These are phyloP conservation scores for Ephemerocybe angulata DNA, from an alignment of 768 basidiomycete species.

Conservation along the genomic window DNA sequence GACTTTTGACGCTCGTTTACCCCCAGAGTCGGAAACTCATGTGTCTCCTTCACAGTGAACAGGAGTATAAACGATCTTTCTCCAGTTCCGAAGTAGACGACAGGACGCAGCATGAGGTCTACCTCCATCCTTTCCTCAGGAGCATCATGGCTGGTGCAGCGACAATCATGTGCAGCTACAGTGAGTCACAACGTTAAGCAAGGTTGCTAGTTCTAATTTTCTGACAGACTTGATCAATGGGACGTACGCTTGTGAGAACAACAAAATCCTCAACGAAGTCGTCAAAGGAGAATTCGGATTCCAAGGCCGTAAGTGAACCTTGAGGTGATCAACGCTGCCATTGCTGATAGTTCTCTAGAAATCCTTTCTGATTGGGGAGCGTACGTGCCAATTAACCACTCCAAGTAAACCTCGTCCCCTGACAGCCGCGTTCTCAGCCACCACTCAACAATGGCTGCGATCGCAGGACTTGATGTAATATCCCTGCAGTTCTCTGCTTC, in stretches of 20 bases:
- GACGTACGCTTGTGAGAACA: conserved; percentile 74
- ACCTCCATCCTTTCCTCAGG: conserved; percentile 64
- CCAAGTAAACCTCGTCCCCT: not conserved
- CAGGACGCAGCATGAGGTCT: conserved; percentile 73
- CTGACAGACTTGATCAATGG: conserved; percentile 60
- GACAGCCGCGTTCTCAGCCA: not conserved
- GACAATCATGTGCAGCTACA: conserved; percentile 76
- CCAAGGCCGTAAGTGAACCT: conserved; percentile 58
- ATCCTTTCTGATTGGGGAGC: conserved; percentile 77
- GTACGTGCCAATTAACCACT: conserved; percentile 24
- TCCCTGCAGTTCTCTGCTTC: not conserved
- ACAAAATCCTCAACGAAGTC: conserved; percentile 67
- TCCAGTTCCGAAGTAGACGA: conserved; percentile 73
- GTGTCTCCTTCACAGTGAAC: conserved; percentile 46
- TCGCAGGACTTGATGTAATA: conserved; percentile 62
- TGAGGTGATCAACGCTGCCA: not conserved
- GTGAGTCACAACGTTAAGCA: too few relatives aligned
- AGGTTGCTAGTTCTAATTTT: not conserved
- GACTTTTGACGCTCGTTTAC: conserved; percentile 18
- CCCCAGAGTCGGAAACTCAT: not conserved
- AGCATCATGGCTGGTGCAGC: conserved; percentile 73
- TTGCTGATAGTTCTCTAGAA: conserved; percentile 26
- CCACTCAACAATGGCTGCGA: conserved; percentile 54
- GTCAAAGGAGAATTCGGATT: conserved; percentile 74
- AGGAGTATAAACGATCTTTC: conserved; percentile 57